Conservation (phyloP, 2,329 filamentous ascomycete species). For the Albifimbria verrucaria region DNA sequence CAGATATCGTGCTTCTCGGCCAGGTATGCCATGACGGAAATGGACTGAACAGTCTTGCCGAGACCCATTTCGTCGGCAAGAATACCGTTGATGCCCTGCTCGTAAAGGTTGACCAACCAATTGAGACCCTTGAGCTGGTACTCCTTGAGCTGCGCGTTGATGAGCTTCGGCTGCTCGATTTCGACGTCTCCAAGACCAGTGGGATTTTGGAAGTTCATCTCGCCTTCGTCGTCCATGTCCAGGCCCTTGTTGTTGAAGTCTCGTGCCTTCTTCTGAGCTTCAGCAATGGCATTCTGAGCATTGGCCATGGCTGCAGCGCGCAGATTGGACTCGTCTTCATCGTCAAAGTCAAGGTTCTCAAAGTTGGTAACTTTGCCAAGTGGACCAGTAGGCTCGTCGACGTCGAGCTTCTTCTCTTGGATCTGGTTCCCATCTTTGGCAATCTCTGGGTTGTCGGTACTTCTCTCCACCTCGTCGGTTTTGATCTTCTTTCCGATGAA, state of each 20-base stretch:
- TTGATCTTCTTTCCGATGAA: constrained; percentile 99
- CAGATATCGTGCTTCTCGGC: constrained; percentile 97
- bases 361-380: constrained; percentile 83
- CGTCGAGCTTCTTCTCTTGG: constrained; percentile 40
- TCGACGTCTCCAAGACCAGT: constrained; percentile 92
- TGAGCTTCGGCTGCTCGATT: constrained; percentile 88
- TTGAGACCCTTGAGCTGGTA: constrained; percentile 99
- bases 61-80: constrained; percentile 99
- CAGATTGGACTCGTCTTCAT: constrained; percentile 81
- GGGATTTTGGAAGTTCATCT: constrained; percentile 99
- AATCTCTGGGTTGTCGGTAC: constrained; percentile 77
- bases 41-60: constrained; percentile 97
- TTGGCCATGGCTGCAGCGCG: constrained; percentile 88
- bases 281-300: constrained; percentile 90
- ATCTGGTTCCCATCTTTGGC: constrained; percentile 46
- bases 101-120: constrained; percentile 98
- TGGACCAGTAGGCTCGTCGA: constrained; percentile 52
- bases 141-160: constrained; percentile 93
- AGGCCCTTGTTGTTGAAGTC: constrained; percentile 79
- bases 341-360: constrained; percentile 92
- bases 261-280: constrained; percentile 88
- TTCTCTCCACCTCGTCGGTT: constrained; percentile 89
- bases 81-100: constrained; percentile 99
- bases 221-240: constrained; percentile 82
- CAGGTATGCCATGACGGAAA: constrained; percentile 98